Percentiles rank a stretch among this genome's conserved stretches.
Conservation (phyloP, 2,329 filamentous ascomycete genomes). For the Ophiostoma sp. region DNA sequence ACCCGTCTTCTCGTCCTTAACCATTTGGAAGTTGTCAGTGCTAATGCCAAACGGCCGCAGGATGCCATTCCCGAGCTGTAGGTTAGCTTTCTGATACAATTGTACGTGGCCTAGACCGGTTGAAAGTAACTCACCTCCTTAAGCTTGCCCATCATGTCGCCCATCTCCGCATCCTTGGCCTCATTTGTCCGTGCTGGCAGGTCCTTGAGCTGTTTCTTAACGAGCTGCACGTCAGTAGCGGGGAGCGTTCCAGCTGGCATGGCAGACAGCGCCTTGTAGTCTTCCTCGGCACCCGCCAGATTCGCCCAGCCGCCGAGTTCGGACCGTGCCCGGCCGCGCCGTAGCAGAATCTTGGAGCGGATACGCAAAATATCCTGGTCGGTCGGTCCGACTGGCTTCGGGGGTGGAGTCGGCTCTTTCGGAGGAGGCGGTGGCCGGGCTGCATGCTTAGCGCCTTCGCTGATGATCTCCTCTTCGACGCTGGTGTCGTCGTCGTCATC, state of each 20-base stretch:
- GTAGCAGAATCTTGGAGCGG: constrained; percentile 77
- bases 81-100: background rate
- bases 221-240: constrained; percentile 64
- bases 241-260: constrained; percentile 51
- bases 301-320: constrained; percentile 76
- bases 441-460: constrained; percentile 56
- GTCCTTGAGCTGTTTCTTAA: constrained; percentile 63
- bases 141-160: constrained; percentile 96
- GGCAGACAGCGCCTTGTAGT: constrained; percentile 68
- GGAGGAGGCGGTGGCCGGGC: constrained; percentile 36
- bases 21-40: constrained; percentile 93
- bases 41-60: constrained; percentile 91
- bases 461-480: constrained; percentile 60
- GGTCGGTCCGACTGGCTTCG: constrained; percentile 32
- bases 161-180: constrained; percentile 84
- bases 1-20: constrained; percentile 83
- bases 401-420: constrained; percentile 20
- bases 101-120: background rate
- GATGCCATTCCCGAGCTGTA: constrained; percentile 76
- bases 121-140: constrained; percentile 54
- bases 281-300: constrained; percentile 73
- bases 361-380: constrained; percentile 71
- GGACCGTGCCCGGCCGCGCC: constrained; percentile 71
- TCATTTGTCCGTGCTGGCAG: constrained; percentile 70
- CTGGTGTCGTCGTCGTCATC: constrained; percentile 57